Conservation (phyloP, 169 alveolate genomes). For the Plasmodium cynomolgi region DNA sequence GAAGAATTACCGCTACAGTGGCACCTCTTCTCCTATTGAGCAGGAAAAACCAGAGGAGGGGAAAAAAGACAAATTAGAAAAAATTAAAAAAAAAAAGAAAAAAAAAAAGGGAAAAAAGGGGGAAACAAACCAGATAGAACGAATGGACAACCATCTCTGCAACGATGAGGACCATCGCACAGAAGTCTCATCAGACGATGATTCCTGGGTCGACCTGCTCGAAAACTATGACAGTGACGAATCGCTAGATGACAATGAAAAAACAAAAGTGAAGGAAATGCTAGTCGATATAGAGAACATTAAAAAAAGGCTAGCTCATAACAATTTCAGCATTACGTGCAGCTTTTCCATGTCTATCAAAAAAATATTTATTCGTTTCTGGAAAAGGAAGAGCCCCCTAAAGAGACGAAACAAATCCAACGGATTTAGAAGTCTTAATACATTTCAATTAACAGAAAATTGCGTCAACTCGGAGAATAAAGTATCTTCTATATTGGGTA, state of each 20-base stretch:
- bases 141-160: background rate
- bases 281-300: slow-evolving; percentile 48
- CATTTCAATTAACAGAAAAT: slow-evolving; percentile 23
- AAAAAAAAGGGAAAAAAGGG: slow-evolving; percentile 1
- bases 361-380: slow-evolving; percentile 41
- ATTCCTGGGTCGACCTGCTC: slow-evolving; percentile 59
- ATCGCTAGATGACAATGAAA: slow-evolving; percentile 62
- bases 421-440: background rate
- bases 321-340: slow-evolving; percentile 67
- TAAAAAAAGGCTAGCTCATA: slow-evolving; percentile 38
- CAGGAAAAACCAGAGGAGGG: background rate
- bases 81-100: background rate
- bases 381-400: slow-evolving; percentile 69
- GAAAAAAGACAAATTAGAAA: background rate
- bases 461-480: background rate
- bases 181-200: slow-evolving; percentile 44
- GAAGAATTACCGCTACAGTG: background rate
- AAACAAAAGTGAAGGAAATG: slow-evolving; percentile 53
- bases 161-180: background rate
- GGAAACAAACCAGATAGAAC: background rate
- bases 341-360: slow-evolving; percentile 64
- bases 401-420: slow-evolving; percentile 16
- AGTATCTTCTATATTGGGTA: background rate
- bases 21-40: background rate
- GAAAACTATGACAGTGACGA: slow-evolving; percentile 71